Base-by-base conservation (phyloP, 2,329 filamentous ascomycete genomes). In the Tolypocladium sp. region DNA sequence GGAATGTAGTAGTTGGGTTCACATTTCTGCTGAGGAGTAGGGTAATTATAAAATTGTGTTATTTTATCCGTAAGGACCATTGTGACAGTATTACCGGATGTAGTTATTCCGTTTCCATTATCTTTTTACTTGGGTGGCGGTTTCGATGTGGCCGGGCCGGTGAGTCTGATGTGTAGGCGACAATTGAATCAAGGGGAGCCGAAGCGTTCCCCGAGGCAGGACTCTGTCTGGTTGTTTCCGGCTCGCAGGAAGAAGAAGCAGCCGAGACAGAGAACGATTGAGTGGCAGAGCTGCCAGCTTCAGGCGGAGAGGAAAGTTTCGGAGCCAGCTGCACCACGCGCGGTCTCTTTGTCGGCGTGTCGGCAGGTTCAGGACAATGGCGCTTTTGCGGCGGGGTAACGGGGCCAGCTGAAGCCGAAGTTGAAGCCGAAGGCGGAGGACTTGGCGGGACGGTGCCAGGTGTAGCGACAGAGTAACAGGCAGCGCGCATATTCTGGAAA, bases 401-500 rank as follows among this genome's bases (percentile, higher is more conserved):
- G 7, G 33, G 33, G 33, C 10, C 33, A 25, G 10, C 38, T 22
- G 55, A 56, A 44, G 55, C 22, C 25, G 38, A 44, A 20, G 55
- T 44, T 44, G 55, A 49, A 25, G 44, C n/a, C 27, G 54, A 20
- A 33, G 54, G 37, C 27, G 37, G 49, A 46, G 57, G 49, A 42
- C 17, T 58, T 51, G 41, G 57, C 40, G 57, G 57, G 57, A 58
- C 37, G 41, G 25, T 41, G 57, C 49, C 40, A 52, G 56, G 56
- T 30, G 56, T 22, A 57, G 41, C 44, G 41, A 57, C 27, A 52
- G 56, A 57, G 46, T 57, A 57, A 52, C 4, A 30, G 30, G 30
- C 30, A 30, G 56, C 56, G 56, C 56, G 56, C 25, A 57, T 57
- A 57, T 57, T 49, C 56, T 57, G 42, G 56, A 57, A 57, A 49